Conservation (phyloP, 148 eudicot species). For the Bassia scoparia region DNA sequence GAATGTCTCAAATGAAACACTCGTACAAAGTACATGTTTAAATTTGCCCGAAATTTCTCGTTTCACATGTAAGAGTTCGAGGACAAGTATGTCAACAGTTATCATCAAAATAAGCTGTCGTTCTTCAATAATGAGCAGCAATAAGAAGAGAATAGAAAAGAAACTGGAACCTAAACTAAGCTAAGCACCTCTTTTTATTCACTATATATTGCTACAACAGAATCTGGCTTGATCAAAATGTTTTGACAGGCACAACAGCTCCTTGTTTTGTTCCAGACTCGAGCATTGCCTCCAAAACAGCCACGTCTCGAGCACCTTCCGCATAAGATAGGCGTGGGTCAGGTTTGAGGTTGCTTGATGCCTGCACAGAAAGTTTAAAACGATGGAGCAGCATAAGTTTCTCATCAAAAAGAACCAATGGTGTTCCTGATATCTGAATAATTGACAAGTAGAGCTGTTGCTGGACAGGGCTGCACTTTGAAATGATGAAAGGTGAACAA, state of each 20-base stretch:
- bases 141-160: not conserved
- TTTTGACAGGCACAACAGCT: conserved; percentile 56
- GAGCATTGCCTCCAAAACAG: conserved; percentile 87
- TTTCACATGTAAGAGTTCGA: too few species aligned
- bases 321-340: conserved; percentile 68
- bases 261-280: conserved; percentile 84
- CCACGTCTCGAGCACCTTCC: conserved; percentile 93
- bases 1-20: too few species aligned
- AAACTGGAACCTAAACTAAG: not conserved
- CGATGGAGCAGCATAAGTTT: not conserved
- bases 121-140: not conserved
- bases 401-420: not conserved
- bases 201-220: not conserved
- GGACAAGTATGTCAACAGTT: too few species aligned
- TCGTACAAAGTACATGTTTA: too few species aligned
- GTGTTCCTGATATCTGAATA: not conserved
- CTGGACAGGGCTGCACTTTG: not conserved
- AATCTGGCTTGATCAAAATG: conserved; percentile 28
- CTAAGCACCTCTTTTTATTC: not conserved
- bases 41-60: too few species aligned
- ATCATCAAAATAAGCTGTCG: too few species aligned
- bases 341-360: conserved; percentile 36
- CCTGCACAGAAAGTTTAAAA: conserved; percentile 37
- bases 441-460: not conserved
- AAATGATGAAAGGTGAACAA: not conserved